A percentile compares a stretch with the other conserved stretches of the same genome.
phyloP scores from a whole-genome alignment of 805 yeast genomes.

The Lachancea nothofagi region DNA sequence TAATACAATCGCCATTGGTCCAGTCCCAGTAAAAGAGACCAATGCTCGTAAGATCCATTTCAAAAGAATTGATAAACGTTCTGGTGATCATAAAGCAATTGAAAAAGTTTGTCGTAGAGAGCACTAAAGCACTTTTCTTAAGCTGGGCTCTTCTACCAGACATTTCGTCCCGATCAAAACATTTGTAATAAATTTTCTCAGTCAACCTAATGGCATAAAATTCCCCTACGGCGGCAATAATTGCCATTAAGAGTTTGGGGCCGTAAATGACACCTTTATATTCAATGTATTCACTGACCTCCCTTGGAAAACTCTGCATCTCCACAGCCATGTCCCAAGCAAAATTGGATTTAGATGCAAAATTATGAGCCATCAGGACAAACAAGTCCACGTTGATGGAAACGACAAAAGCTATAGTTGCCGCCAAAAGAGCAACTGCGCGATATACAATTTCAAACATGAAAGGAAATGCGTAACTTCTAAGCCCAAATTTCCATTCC shows the following conservation, averaged over 20 bases:
- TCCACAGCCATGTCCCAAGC: conserved; percentile 10
- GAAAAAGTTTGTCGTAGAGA: conserved; percentile 40
- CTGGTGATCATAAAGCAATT: conserved; percentile 79
- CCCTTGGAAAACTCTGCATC: conserved; percentile 12
- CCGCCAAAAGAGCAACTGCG: neutral
- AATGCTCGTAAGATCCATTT: conserved; percentile 60
- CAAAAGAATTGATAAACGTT: conserved; percentile 81
- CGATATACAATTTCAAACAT: conserved; percentile 42
- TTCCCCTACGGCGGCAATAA: conserved; percentile 71
- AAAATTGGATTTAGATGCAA: conserved; percentile 6
- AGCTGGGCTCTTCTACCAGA: conserved; percentile 10
- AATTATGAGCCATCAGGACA: neutral
- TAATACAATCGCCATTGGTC: conserved; percentile 30
- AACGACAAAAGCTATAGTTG: conserved; percentile 1
- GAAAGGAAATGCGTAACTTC: conserved; percentile 78
- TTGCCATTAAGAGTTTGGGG: conserved; percentile 68
- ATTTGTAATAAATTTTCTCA: conserved; percentile 21
- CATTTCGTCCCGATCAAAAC: conserved; percentile 19
- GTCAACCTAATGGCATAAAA: conserved; percentile 48
- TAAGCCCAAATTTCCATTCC: conserved; percentile 81
- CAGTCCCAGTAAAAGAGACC: conserved; percentile 74
- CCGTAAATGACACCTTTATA: conserved; percentile 38
- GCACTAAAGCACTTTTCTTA: conserved; percentile 18
- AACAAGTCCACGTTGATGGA: conserved; percentile 2
- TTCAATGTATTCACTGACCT: conserved; percentile 32